These are phyloP conservation scores for Yarrowia sp. DNA, from an alignment of 805 yeast genomes.

Conservation along the genomic window DNA sequence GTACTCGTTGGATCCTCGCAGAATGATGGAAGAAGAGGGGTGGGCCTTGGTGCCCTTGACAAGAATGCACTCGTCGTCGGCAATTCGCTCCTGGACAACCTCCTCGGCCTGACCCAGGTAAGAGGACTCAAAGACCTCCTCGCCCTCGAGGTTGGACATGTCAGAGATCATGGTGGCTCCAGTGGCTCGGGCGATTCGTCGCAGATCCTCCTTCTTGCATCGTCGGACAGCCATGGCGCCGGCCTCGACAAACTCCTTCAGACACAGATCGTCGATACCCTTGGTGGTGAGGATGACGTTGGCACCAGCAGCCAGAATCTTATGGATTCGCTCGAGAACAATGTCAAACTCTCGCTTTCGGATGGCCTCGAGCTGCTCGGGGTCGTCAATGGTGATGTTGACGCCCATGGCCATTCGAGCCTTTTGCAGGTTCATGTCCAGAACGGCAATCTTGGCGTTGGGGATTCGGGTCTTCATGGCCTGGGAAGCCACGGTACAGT, in stretches of 20 bases:
- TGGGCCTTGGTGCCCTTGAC: slow-evolving; percentile 90
- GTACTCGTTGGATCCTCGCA: slow-evolving; percentile 94
- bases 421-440: slow-evolving; percentile 92
- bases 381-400: slow-evolving; percentile 94
- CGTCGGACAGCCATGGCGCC: slow-evolving; percentile 96
- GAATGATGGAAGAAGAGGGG: slow-evolving; percentile 86
- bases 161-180: slow-evolving; percentile 91
- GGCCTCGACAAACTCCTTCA: slow-evolving; percentile 89
- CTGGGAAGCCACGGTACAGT: slow-evolving; percentile 96
- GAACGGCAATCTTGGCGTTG: slow-evolving; percentile 81
- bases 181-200: slow-evolving; percentile 96
- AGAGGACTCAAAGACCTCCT: slow-evolving; percentile 84
- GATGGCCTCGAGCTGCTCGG: slow-evolving; percentile 93
- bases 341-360: slow-evolving; percentile 88
- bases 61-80: slow-evolving; percentile 96
- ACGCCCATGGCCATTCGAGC: slow-evolving; percentile 99
- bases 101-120: slow-evolving; percentile 89
- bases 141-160: slow-evolving; percentile 94
- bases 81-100: slow-evolving; percentile 86
- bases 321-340: slow-evolving; percentile 79
- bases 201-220: slow-evolving; percentile 93
- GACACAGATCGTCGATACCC: slow-evolving; percentile 91
- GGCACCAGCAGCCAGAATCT: slow-evolving; percentile 86
- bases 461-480: slow-evolving; percentile 82
- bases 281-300: slow-evolving; percentile 91